Evolutionary conservation across 2,329 filamentous ascomycete species (phyloP), one percentile per base, ranked within the genome.

Genomic region (Xylariales sp.): DNA sequence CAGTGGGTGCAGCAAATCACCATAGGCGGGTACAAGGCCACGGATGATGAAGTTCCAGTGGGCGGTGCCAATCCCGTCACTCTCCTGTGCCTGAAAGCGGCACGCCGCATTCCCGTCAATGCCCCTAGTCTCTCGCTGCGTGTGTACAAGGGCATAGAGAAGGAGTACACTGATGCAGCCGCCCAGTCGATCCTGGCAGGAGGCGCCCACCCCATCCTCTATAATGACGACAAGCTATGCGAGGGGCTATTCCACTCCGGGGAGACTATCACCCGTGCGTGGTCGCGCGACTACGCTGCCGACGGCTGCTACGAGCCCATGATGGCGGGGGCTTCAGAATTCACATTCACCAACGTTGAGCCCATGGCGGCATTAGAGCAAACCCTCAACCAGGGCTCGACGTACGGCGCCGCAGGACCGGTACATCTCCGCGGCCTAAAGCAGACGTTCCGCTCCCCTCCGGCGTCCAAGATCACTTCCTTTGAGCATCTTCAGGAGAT

Each of bases 1-100:
- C 67, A 69, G 34, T 69, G 64, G 67, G 67, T 69, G 41, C 67
- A 69, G 48, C 67, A 69, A 36, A 46, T 67, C 43, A 69, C 67
- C 48, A 30, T 69, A 1, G 64, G 67, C 43, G 64, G 67, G 1
- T 69, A 69, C 30, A 64, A 64, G 46, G 5, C 60, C 8, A 69
- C 64, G 8, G 61, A 69, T 4, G 54, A 18, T 4, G 64, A 67
- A 8, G 36, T 16, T 0, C 64, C 64, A 3, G 61, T 55, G 34
- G 61, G 67, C n/a, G 67, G 64, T 18, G 64, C 64, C 34, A 69
- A 69, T 48, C 45, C 39, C 6, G 67, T 69, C 48, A 67, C 67
- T 10, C 53, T 69, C 3, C 57, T 69, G 0, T 69, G 67, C 5
- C 61, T 69, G 14, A 64, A 63, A 34, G 64, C 67, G 4, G 56